Percentiles rank a stretch among this genome's conserved stretches.
Conservation (phyloP, 2,329 filamentous ascomycete species). For the Nemania sp. region DNA sequence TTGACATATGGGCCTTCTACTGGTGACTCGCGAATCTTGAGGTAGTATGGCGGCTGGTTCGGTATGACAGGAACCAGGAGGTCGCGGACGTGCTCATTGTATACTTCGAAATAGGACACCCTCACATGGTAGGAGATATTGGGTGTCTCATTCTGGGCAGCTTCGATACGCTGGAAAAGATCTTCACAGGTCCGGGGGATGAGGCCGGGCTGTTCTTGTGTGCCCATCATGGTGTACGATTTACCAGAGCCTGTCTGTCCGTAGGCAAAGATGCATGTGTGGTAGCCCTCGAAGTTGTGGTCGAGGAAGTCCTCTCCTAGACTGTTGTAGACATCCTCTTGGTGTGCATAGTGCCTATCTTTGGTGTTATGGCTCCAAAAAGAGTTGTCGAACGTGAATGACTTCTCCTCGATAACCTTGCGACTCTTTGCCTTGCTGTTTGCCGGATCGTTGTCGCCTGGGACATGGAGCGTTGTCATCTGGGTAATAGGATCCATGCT, state of each 20-base stretch:
- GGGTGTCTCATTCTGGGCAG: constrained; percentile 79
- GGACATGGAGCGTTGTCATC: constrained; percentile 82
- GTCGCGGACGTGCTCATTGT: constrained; percentile 98
- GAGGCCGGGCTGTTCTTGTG: constrained; percentile 83
- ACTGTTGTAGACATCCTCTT: constrained; percentile 93
- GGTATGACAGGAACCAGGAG: constrained; percentile 79
- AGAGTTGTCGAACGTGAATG: constrained; percentile 95
- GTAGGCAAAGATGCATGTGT: constrained; percentile 99
- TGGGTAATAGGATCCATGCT: constrained; percentile 91
- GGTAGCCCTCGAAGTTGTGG: constrained; percentile 99
- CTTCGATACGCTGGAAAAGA: constrained; percentile 91
- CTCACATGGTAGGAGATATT: constrained; percentile 97
- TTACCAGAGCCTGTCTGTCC: constrained; percentile 98
- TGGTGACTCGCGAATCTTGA: constrained; percentile 96
- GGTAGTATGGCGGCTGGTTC: constrained; percentile 85
- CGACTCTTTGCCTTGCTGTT: constrained; percentile 73
- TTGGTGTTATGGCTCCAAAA: constrained; percentile 92
- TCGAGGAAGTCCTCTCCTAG: constrained; percentile 97
- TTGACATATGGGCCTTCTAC: constrained; percentile 97
- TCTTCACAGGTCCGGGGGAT: constrained; percentile 97
- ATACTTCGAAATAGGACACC: constrained; percentile 98
- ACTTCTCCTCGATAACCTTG: constrained; percentile 85
- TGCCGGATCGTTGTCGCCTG: constrained; percentile 66
- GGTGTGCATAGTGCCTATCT: constrained; percentile 88
- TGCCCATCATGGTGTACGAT: constrained; percentile 98